Evolutionary conservation across 2,329 filamentous ascomycete genomes (phyloP), one percentile per base, ranked within the genome.

Genomic region (Lojkania enalia): DNA sequence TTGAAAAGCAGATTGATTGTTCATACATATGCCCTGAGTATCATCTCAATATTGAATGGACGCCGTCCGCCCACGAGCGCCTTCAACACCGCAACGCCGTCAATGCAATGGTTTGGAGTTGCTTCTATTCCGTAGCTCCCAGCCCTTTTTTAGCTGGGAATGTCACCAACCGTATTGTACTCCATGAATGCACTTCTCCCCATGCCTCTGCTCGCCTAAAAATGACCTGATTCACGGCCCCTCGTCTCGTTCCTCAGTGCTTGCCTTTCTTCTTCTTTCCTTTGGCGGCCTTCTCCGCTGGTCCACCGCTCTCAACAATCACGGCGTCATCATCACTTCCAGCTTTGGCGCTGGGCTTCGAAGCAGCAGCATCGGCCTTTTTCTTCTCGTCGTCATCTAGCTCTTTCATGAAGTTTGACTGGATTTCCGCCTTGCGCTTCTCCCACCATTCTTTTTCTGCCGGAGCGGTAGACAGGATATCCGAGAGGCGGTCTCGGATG

Each of bases 361-460:
- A 14, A 4, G 29, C 12, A 12, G 6, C 5, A 14, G 27, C 42
- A 20, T n/a, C 30, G 12, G 19, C 3, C 13, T n/a, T 30, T 11
- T 35, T 18, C 18, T 27, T 14, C 54, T 67, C 66, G 39, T 77
- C 82, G 19, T 80, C 80, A 43, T 91, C 86, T 36, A 96, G 76
- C 75, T 96, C 90, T 71, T 87, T 89, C 81, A 95, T 86, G 60
- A 94, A 90, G 12, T 85, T 86, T 41, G 81, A 78, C 68, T 87
- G 80, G 55, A 95, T 90, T 51, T 79, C 79, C 35, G 82, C 79
- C 58, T 84, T 82, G 66, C 87, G 87, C 77, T 88, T 88, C 67
- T 90, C 88, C 94, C 94, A 99, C 90, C 90, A 96, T 63, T 86
- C 80, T 74, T 87, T 88, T 74, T 97, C 94, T 30, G 83, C 76